A percentile compares a stretch with the other conserved stretches of the same genome.
phyloP scores from a whole-genome alignment of 2,329 filamentous ascomycete genomes.

The Penicillium digitatum region DNA sequence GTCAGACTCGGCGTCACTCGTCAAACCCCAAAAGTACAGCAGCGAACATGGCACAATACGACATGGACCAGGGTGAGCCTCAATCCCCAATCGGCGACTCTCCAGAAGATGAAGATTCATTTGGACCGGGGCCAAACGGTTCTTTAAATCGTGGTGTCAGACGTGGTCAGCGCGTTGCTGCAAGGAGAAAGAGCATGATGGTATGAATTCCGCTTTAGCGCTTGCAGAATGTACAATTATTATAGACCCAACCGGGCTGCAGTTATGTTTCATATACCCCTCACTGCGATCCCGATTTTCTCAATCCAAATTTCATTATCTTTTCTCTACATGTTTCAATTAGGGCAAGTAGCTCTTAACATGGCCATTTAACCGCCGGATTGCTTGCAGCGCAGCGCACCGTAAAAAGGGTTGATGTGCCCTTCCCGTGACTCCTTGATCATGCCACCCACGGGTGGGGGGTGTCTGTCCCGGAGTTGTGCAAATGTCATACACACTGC shows the following conservation, averaged over 20 bases:
- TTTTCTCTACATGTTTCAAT: neutral
- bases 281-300: neutral
- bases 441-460: neutral
- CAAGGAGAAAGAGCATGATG: slow-evolving; percentile 42
- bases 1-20: slow-evolving; percentile 32
- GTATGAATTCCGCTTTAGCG: slow-evolving; percentile 21
- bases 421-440: neutral
- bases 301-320: slow-evolving; percentile 1
- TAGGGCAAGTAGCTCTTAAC: neutral
- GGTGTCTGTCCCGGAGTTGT: neutral
- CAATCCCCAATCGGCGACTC: slow-evolving; percentile 3
- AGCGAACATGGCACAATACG: slow-evolving; percentile 2
- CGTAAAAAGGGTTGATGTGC: neutral
- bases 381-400: neutral
- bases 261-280: slow-evolving; percentile 25
- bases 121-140: neutral
- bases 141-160: slow-evolving; percentile 1
- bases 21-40: slow-evolving; percentile 27
- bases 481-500: neutral
- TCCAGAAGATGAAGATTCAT: slow-evolving; percentile 15
- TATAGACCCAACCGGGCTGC: slow-evolving; percentile 12
- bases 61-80: slow-evolving; percentile 1
- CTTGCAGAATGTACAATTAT: slow-evolving; percentile 13
- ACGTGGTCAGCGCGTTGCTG: slow-evolving; percentile 32
- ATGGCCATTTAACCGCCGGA: neutral